Evolutionary conservation across 257 asterid genomes (phyloP).

Genomic region (Cinchona pubescens): DNA sequence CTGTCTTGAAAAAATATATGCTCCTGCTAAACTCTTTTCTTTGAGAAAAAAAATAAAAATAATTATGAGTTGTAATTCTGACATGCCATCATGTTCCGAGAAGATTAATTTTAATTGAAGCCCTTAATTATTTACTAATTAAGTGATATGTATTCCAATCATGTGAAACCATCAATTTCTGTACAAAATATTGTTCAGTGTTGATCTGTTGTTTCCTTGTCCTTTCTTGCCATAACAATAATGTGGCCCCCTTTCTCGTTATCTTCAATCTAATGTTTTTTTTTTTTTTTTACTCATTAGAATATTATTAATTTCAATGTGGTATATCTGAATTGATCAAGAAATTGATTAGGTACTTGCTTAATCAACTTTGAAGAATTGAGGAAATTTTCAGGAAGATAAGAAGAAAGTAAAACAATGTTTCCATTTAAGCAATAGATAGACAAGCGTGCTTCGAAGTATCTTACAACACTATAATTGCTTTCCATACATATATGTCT

Average conservation of each 20-base stretch:
- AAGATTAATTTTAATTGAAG: no score
- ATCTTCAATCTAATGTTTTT: not conserved
- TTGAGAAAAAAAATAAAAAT: no score
- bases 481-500: not conserved
- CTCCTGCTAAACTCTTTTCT: no score
- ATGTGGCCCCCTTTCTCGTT: not conserved
- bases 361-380: not conserved
- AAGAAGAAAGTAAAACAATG: not conserved
- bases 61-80: no score
- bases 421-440: not conserved
- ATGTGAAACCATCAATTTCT: no score
- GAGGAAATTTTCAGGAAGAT: slow-evolving; percentile 10
- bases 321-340: no score
- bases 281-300: not conserved
- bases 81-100: no score
- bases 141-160: no score
- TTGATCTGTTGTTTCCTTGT: not conserved
- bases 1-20: no score
- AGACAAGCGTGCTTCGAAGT: not conserved
- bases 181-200: no score
- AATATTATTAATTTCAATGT: no score
- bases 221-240: not conserved
- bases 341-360: not conserved
- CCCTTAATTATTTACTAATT: no score
- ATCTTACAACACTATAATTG: not conserved